Evolutionary conservation across 2,329 filamentous ascomycete species (phyloP), one percentile per base, ranked within the genome.

Genomic region (Apiospora phragmitis): DNA sequence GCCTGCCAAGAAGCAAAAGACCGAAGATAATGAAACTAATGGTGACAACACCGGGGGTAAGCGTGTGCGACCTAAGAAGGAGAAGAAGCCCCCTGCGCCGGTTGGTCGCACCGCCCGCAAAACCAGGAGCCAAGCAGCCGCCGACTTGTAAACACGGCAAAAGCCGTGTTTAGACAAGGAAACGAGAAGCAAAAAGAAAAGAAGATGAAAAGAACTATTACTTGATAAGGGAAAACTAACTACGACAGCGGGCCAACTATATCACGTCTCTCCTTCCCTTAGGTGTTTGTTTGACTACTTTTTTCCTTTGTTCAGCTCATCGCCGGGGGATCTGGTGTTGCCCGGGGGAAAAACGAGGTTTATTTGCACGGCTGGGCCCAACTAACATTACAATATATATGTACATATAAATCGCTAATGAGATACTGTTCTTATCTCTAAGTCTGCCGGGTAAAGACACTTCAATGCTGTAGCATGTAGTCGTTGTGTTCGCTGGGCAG

Each of bases 31-130:
- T 62, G 79, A 79, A 70, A 77, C 75, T 47, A 69, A 73, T 62
- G 74, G 75, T 35, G 78, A 76, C 47, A 75, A 71, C 42, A 68
- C 73, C 4, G 68, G 75, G 51, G 80, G 76, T 70, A 81, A 81
- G 69, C 75, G 74, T n/a, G 79, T 79, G 24, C 78, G 80, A 11
- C 78, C 80, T 11, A 80, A 73, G 73, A 82, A 82, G 74, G 75
- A 81, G 41, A 79, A 80, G 71, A 79, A 76, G 43, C 71, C 79
- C 35, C 68, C 75, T 7, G 74, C 76, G 14, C 71, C 78, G 0
- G 78, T 81, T 8, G 81, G 82, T 18, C 75, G 73, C 70, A 82
- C 82, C 4, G 77, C 77, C 14, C 78, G 82, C 29, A 83, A 81
- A 76, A 83, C 82, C 1, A 78, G 82, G 68, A 83, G 82, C 71